Conservation (phyloP, 163 green algal species). For the Picocystis sp. region DNA sequence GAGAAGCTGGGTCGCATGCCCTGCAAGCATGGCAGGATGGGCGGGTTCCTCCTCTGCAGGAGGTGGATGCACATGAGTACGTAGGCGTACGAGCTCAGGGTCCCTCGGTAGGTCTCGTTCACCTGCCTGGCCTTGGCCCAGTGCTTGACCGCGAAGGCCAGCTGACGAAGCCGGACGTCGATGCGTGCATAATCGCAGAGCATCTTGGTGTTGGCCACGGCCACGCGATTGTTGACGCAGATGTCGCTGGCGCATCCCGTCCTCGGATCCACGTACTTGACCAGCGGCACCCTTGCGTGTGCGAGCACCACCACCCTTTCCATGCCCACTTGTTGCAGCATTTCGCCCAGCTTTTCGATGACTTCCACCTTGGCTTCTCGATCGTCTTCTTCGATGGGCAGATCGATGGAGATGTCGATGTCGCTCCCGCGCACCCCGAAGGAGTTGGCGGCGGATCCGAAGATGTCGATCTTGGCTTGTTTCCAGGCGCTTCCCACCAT, state of each 20-base stretch:
- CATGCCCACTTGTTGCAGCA: slow-evolving; percentile 29
- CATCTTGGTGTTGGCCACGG: slow-evolving; percentile 73
- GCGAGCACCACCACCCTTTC: slow-evolving; percentile 9
- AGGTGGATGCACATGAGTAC: slow-evolving; percentile 76
- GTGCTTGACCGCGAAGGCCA: slow-evolving; percentile 71
- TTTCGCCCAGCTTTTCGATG: slow-evolving; percentile 32
- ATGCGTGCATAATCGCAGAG: slow-evolving; percentile 51
- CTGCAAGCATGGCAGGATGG: slow-evolving; percentile 44
- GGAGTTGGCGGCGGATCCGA: slow-evolving; percentile 63
- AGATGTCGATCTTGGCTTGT: slow-evolving; percentile 22
- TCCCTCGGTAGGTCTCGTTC: slow-evolving; percentile 76
- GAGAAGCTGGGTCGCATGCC: slow-evolving; percentile 12
- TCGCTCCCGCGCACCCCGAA: slow-evolving; percentile 62
- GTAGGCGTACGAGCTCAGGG: slow-evolving; percentile 77
- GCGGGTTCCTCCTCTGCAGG: slow-evolving; percentile 54
- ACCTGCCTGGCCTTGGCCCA: slow-evolving; percentile 72
- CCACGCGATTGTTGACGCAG: slow-evolving; percentile 78
- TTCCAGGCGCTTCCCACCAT: too few relatives aligned
- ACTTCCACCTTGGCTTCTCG: slow-evolving; percentile 29
- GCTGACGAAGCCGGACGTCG: slow-evolving; percentile 39
- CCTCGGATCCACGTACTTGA: slow-evolving; percentile 51
- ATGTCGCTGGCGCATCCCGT: slow-evolving; percentile 45
- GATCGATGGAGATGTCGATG: slow-evolving; percentile 65
- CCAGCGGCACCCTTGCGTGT: slow-evolving; percentile 51
- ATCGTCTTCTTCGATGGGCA: slow-evolving; percentile 22